Conservation (phyloP, 2,329 filamentous ascomycete species). For the Trichoderma guizhouense region DNA sequence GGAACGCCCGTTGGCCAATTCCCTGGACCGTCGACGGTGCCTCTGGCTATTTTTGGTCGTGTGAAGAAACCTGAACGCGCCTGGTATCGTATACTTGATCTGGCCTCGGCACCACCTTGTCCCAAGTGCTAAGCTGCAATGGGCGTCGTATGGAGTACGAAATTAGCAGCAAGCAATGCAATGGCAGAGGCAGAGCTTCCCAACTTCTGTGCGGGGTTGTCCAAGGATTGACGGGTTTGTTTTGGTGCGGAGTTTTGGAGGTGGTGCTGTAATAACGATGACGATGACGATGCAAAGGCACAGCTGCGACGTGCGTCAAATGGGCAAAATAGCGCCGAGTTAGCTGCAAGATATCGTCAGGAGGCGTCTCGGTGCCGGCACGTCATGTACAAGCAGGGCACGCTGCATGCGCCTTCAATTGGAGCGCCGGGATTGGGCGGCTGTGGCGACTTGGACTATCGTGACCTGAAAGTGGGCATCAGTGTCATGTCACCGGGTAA, state of each 20-base stretch:
- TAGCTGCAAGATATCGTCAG: conserved; percentile 14
- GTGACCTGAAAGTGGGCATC: conserved; percentile 10
- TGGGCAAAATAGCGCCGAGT: background rate
- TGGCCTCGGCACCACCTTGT: background rate
- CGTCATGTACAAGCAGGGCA: conserved; percentile 3
- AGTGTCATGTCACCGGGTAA: conserved; percentile 5
- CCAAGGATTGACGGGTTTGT: background rate
- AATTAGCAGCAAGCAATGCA: background rate
- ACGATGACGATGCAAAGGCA: background rate
- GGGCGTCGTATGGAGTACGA: background rate
- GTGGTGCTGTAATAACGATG: background rate
- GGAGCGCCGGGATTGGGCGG: conserved; percentile 1
- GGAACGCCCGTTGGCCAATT: conserved; percentile 1
- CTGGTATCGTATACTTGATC: background rate
- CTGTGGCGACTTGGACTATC: conserved; percentile 12
- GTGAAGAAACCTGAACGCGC: conserved; percentile 1
- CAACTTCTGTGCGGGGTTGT: conserved; percentile 2
- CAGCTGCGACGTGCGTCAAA: conserved; percentile 8
- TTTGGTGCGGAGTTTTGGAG: background rate
- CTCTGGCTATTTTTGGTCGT: conserved; percentile 2
- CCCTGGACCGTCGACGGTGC: background rate
- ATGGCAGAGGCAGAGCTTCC: background rate
- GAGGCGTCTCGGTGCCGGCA: conserved; percentile 8
- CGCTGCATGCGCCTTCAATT: conserved; percentile 7
- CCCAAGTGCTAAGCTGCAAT: background rate